Percentiles rank a stretch among this genome's conserved stretches.
These are phyloP conservation scores for Porodaedalea pini DNA, from an alignment of 1,284 basidiomycete genomes.

Conservation along the genomic window DNA sequence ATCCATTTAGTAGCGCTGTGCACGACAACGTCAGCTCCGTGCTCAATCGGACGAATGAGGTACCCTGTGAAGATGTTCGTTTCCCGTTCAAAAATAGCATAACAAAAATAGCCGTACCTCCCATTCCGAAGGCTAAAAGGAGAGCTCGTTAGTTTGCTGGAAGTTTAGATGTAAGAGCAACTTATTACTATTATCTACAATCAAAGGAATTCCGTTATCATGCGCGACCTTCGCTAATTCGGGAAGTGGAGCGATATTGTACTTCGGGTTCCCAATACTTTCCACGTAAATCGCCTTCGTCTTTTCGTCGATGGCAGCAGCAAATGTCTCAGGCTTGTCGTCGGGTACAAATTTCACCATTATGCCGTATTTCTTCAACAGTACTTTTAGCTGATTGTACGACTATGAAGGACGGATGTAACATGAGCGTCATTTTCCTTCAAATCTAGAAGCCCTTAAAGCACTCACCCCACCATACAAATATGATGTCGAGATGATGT, in stretches of 20 bases:
- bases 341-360: constrained; percentile 72
- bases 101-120: constrained; percentile 38
- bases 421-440: not conserved
- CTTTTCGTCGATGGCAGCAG: constrained; percentile 70
- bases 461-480: constrained; percentile 65
- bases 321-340: constrained; percentile 61
- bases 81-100: not conserved
- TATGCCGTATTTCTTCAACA: constrained; percentile 77
- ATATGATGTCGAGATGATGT: constrained; percentile 73
- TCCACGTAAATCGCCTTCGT: constrained; percentile 82
- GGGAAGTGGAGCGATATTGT: constrained; percentile 68
- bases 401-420: constrained; percentile 41
- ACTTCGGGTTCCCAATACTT: constrained; percentile 84
- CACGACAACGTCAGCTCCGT: constrained; percentile 81
- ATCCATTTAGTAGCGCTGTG: constrained; percentile 93
- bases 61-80: constrained; percentile 44
- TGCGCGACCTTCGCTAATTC: constrained; percentile 79
- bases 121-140: constrained; percentile 71
- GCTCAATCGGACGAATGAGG: constrained; percentile 68
- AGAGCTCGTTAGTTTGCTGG: not conserved
- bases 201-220: constrained; percentile 68
- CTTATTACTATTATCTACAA: constrained; percentile 73
- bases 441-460: not conserved
- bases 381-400: constrained; percentile 89
- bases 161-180: not conserved